These are phyloP conservation scores for Phytophthora rubi DNA, from an alignment of 352 stramenopile genomes.

Conservation along the genomic window DNA sequence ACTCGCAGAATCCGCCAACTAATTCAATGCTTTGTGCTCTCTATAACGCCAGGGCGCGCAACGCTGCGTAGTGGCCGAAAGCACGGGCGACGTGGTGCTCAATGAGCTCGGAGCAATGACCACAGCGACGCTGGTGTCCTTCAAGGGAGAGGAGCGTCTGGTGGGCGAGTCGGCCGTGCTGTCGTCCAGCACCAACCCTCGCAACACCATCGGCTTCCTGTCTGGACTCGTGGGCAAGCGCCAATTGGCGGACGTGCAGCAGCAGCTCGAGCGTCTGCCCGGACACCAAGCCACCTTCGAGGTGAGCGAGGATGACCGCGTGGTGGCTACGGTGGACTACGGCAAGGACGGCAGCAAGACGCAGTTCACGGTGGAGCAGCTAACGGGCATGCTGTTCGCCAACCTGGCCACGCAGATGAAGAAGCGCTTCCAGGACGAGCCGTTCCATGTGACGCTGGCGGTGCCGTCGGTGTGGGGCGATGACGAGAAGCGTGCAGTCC, in stretches of 20 bases:
- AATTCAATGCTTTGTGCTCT: slow-evolving; percentile 13
- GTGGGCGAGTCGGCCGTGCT: slow-evolving; percentile 87
- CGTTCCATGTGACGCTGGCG: slow-evolving; percentile 69
- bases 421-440: slow-evolving; percentile 50
- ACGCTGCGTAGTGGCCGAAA: slow-evolving; percentile 77
- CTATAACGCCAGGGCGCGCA: slow-evolving; percentile 60
- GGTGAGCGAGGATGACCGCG: slow-evolving; percentile 29
- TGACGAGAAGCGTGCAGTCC: slow-evolving; percentile 55
- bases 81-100: slow-evolving; percentile 81
- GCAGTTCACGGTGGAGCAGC: slow-evolving; percentile 76
- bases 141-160: slow-evolving; percentile 86
- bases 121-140: slow-evolving; percentile 87
- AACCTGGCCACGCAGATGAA: slow-evolving; percentile 77
- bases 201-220: slow-evolving; percentile 80
- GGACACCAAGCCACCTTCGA: slow-evolving; percentile 61
- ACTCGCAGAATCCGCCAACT: slow-evolving; percentile 1
- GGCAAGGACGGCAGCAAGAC: slow-evolving; percentile 40
- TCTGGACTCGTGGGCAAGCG: slow-evolving; percentile 73
- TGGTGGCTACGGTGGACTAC: slow-evolving; percentile 76
- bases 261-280: slow-evolving; percentile 46
- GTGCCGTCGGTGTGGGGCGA: slow-evolving; percentile 69
- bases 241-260: slow-evolving; percentile 49
- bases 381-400: slow-evolving; percentile 80
- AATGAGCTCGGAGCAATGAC: slow-evolving; percentile 91
- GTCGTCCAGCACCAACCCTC: slow-evolving; percentile 83